Conservation (phyloP, 805 yeast species). For the Ogataea allantospora region DNA sequence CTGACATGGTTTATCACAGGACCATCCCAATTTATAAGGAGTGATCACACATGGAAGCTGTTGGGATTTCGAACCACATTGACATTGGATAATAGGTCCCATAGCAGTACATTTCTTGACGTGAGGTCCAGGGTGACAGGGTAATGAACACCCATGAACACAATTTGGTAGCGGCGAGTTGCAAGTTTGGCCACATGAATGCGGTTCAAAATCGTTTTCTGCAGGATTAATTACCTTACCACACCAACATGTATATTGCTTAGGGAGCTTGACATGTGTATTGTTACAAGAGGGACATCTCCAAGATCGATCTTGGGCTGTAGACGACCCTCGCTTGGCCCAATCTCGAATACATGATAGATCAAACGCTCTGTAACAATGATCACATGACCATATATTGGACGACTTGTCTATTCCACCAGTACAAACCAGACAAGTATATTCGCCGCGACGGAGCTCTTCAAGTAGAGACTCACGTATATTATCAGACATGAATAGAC, state of each 20-base stretch:
- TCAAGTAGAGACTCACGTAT: slow-evolving; percentile 39
- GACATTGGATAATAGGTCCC: slow-evolving; percentile 68
- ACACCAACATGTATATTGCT: slow-evolving; percentile 81
- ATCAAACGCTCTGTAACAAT: slow-evolving; percentile 83
- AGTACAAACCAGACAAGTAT: slow-evolving; percentile 86
- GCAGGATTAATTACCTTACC: slow-evolving; percentile 71
- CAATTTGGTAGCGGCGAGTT: slow-evolving; percentile 53
- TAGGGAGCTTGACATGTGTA: slow-evolving; percentile 47
- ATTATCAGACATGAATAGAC: slow-evolving; percentile 1
- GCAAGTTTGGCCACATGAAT: slow-evolving; percentile 88
- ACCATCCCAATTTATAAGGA: slow-evolving; percentile 66
- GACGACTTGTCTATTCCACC: slow-evolving; percentile 69
- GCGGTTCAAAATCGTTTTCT: slow-evolving; percentile 60
- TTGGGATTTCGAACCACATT: slow-evolving; percentile 65
- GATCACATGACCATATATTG: slow-evolving; percentile 72
- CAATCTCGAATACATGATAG: slow-evolving; percentile 81
- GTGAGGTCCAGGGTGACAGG: slow-evolving; percentile 91
- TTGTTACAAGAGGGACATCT: slow-evolving; percentile 82
- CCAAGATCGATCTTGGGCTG: slow-evolving; percentile 63
- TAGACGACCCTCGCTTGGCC: slow-evolving; percentile 76
- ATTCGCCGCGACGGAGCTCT: slow-evolving; percentile 67
- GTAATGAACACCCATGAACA: slow-evolving; percentile 68
- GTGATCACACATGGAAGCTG: slow-evolving; percentile 76
- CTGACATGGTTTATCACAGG: slow-evolving; percentile 60
- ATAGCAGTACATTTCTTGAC: slow-evolving; percentile 70